Conservation (phyloP, 805 yeast species). For the Maudiozyma saulgeensis region DNA sequence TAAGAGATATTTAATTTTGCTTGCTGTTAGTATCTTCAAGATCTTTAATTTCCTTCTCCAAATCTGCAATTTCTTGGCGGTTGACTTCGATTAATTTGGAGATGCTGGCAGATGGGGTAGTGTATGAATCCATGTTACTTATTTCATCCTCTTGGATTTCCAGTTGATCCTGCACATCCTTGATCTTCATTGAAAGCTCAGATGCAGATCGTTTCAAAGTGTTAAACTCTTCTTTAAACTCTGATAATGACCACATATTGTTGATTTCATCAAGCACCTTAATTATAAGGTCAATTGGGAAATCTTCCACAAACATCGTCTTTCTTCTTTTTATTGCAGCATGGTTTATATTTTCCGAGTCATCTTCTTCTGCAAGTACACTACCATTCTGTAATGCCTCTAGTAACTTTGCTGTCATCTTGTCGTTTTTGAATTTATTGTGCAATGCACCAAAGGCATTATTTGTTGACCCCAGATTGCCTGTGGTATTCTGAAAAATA, state of each 20-base stretch:
- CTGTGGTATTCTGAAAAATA: constrained; percentile 14
- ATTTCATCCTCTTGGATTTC: constrained; percentile 21
- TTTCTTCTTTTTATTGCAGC: constrained; percentile 16
- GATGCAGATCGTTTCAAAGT: constrained; percentile 36
- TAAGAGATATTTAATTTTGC: too few relatives aligned
- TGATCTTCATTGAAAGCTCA: constrained; percentile 31
- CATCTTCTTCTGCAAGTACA: constrained; percentile 31
- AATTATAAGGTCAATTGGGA: constrained; percentile 20
- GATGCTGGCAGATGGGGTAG: constrained; percentile 15
- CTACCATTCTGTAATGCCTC: constrained; percentile 35
- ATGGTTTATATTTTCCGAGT: constrained; percentile 6
- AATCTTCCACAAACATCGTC: constrained; percentile 33
- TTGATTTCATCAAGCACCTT: constrained; percentile 28
- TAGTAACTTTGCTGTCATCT: constrained; percentile 30
- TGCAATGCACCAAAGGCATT: constrained; percentile 26
- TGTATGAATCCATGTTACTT: constrained; percentile 12
- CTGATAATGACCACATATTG: constrained; percentile 28
- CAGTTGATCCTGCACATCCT: constrained; percentile 20
- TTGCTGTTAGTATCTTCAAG: not conserved
- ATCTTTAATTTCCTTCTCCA: constrained; percentile 32
- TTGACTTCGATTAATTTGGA: constrained; percentile 37
- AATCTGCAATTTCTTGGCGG: constrained; percentile 35
- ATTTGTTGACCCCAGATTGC: not conserved
- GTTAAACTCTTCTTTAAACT: constrained; percentile 37
- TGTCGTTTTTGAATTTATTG: constrained; percentile 26